Evolutionary conservation across 2,329 filamentous ascomycete species (phyloP), one percentile per base, ranked within the genome.

Genomic region (Talaromyces sp.): DNA sequence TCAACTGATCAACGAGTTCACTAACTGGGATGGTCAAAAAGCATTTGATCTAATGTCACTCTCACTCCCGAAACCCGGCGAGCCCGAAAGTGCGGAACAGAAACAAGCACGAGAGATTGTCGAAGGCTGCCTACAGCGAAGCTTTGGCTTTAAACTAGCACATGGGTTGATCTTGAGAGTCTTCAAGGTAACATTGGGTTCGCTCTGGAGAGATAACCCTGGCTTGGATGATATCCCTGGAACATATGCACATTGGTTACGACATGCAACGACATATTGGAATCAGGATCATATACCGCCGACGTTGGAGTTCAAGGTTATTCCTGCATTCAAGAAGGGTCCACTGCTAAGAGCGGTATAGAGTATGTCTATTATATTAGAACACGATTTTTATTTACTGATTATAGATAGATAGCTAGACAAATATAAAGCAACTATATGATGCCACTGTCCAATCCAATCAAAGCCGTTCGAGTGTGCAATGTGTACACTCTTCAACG

Each of bases 71-170:
- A 75, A 69, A 51, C 62, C 67, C 0, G 78, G 77, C 1, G 79
- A 81, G 61, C 63, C 65, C 11, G 81, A 84, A 70, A 81, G 66
- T 15, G 73, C 70, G 1, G 81, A 84, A 47, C 85, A 87, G 72
- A 75, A 69, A 25, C 68, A 77, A 49, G 85, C 85, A 0, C 76
- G 82, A 36, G 74, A 80, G 67, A 82, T 87, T 60, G 83, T 87
- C 0, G 82, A 86, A 71, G 77, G 70, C 0, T 83, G 82, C 65
- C 71, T 87, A n/a, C 71, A 68, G 15, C 76, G 72, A 65, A 85
- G 83, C 67, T 87, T 84, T 71, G 81, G 80, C 1, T 83, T 87
- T 72, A 87, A 87, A 73, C 72, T 87, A 7, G 83, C 83, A 0
- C 84, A 86, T 68, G 84, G 84, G 0, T 69, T 86, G 27, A 86